A percentile compares a stretch with the other conserved stretches of the same genome.
phyloP scores from a whole-genome alignment of 345 rosid genomes.

The Trapa bicornis region DNA sequence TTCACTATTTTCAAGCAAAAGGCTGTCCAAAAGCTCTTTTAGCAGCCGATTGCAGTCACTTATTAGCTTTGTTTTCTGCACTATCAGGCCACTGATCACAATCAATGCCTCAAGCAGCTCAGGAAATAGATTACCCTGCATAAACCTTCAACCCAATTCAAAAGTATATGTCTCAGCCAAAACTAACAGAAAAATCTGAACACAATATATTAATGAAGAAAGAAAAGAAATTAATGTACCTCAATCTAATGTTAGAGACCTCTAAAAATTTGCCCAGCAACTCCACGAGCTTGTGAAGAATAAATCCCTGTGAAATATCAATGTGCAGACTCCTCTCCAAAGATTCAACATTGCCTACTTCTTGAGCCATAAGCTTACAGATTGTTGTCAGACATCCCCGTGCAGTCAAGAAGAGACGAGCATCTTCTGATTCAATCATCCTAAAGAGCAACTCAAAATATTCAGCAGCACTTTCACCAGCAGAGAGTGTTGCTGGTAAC shows the following conservation, averaged over 20 bases:
- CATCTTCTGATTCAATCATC: slow-evolving; percentile 84
- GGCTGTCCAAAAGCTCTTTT: slow-evolving; percentile 85
- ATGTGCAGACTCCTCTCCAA: slow-evolving; percentile 88
- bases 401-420: slow-evolving; percentile 86
- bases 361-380: slow-evolving; percentile 75
- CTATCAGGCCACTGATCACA: slow-evolving; percentile 84
- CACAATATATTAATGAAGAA: not conserved
- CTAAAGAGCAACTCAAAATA: slow-evolving; percentile 88
- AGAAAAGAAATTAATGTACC: slow-evolving; percentile 27
- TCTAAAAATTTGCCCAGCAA: slow-evolving; percentile 89
- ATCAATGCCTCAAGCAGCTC: slow-evolving; percentile 92
- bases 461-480: slow-evolving; percentile 93
- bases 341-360: slow-evolving; percentile 80
- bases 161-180: slow-evolving; percentile 3
- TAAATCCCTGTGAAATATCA: slow-evolving; percentile 95
- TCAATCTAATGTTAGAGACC: slow-evolving; percentile 78
- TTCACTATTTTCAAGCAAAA: slow-evolving; percentile 93
- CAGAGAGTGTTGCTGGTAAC: slow-evolving; percentile 77
- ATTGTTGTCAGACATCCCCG: slow-evolving; percentile 71
- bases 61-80: slow-evolving; percentile 95
- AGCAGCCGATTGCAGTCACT: slow-evolving; percentile 88
- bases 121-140: slow-evolving; percentile 77
- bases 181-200: slow-evolving; percentile 5
- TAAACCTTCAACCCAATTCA: slow-evolving; percentile 47
- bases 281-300: slow-evolving; percentile 93